These are phyloP conservation scores for Mallotus nudiflorus DNA, from an alignment of 345 rosid species.

Conservation along the genomic window DNA sequence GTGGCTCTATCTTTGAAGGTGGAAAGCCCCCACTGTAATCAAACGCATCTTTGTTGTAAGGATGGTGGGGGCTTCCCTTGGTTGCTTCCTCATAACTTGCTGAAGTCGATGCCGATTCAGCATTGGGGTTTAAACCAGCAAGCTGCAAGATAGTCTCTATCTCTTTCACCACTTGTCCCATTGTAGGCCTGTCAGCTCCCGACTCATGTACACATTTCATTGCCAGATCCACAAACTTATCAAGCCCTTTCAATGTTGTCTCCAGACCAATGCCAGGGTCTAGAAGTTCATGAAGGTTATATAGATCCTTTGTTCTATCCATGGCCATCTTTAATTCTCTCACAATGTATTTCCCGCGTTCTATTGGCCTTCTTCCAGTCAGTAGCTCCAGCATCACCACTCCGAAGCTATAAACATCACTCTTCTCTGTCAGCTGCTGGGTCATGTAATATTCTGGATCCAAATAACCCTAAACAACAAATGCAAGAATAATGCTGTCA, in stretches of 20 bases:
- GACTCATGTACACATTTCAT: constrained; percentile 23
- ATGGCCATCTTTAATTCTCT: constrained; percentile 61
- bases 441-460: no score
- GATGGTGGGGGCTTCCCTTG: constrained; percentile 23
- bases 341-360: constrained; percentile 82
- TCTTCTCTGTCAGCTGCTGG: no score
- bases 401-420: no score
- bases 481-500: background rate
- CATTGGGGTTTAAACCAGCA: constrained; percentile 29
- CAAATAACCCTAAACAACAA: constrained; percentile 68
- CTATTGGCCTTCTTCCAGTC: no score
- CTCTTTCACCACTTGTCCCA: constrained; percentile 31
- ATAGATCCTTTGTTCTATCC: constrained; percentile 52
- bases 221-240: constrained; percentile 25
- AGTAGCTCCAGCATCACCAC: no score
- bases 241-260: constrained; percentile 32
- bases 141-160: constrained; percentile 29
- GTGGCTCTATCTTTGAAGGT: no score
- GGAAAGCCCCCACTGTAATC: constrained; percentile 23
- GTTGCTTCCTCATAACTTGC: constrained; percentile 12
- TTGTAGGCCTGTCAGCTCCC: constrained; percentile 27
- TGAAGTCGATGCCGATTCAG: constrained; percentile 22
- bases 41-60: constrained; percentile 14
- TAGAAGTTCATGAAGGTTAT: constrained; percentile 59
- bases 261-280: constrained; percentile 56